Conservation (phyloP, 345 rosid genomes). For the Geranium brycei region DNA sequence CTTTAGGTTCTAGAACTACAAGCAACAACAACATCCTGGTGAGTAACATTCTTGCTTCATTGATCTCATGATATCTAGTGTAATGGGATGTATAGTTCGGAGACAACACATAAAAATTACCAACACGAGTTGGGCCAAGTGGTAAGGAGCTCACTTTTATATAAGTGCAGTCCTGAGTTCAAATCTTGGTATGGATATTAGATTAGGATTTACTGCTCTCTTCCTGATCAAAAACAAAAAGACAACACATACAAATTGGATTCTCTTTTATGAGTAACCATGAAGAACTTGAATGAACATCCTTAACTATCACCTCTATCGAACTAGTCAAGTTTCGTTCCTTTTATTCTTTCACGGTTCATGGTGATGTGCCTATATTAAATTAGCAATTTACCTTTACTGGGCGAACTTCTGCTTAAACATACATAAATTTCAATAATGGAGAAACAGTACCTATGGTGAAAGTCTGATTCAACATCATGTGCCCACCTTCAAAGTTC, state of each 20-base stretch:
- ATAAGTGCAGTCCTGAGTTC: too few relatives aligned
- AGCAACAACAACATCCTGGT: not conserved
- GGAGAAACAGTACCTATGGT: constrained; percentile 41
- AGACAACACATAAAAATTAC: too few relatives aligned
- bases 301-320: not conserved
- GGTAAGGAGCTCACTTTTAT: too few relatives aligned
- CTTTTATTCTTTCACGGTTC: not conserved
- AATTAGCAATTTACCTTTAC: not conserved
- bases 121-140: too few relatives aligned
- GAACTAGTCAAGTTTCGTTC: not conserved
- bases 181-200: too few relatives aligned
- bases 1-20: not conserved
- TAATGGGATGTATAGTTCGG: too few relatives aligned
- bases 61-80: not conserved
- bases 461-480: constrained; percentile 89
- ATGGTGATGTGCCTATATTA: not conserved
- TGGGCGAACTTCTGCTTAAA: not conserved
- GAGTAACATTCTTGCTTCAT: not conserved
- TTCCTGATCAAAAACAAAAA: too few relatives aligned
- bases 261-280: too few relatives aligned
- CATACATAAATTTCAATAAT: not conserved
- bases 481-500: constrained; percentile 57
- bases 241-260: too few relatives aligned
- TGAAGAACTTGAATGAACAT: not conserved
- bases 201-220: too few relatives aligned